Base-by-base conservation (phyloP, 495 filamentous ascomycete species). In the Talaromyces stipitatus region DNA sequence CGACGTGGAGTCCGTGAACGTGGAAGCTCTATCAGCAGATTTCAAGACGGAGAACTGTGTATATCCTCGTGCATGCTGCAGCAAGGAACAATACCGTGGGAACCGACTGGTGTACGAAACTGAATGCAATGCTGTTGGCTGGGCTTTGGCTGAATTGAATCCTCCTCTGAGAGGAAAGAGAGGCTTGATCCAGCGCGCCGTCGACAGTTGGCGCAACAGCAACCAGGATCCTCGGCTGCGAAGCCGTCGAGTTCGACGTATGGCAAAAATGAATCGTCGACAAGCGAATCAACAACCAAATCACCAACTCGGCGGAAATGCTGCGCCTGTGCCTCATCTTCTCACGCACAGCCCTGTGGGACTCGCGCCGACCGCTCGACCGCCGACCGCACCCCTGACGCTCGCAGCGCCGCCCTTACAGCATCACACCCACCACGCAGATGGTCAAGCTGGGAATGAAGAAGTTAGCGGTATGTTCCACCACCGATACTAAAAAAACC, bases 31-130 rank as follows among this genome's bases (percentile, higher is more conserved):
- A 27, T 81, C 80, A 59, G 77, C 80, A 61, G 91, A 97, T 52
- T 97, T 97, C 83, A 96, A 95, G 76, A 89, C 87, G 5, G 92
- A 95, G 67, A 98, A 98, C 73, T 97, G 95, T 72, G 94, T 98
- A 10, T 98, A 98, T 64, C 94, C 94, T 0, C 79, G 95, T 47
- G 94, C 94, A 7, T 97, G 92, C 75, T 95, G 92, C 74, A 80
- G 80, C 67, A 98, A 98, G 68, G 92, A 97, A 33, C 88, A 95
- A 64, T 98, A 98, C 74, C 85, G 88, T 45, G 94, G 94, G 11
- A 98, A 98, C 69, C 86, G 94, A 12, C 75, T 97, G 54, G 85
- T 91, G 46, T 98, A 98, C 69, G 94, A 98, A 75, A 97, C 91
- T 7, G 95, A 97, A 71, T 98, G 95, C 78, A 98, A 98, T 71